Evolutionary conservation across 345 rosid species (phyloP), one percentile per base, ranked within the genome.

Genomic region (Pseudoturritis turrita): DNA sequence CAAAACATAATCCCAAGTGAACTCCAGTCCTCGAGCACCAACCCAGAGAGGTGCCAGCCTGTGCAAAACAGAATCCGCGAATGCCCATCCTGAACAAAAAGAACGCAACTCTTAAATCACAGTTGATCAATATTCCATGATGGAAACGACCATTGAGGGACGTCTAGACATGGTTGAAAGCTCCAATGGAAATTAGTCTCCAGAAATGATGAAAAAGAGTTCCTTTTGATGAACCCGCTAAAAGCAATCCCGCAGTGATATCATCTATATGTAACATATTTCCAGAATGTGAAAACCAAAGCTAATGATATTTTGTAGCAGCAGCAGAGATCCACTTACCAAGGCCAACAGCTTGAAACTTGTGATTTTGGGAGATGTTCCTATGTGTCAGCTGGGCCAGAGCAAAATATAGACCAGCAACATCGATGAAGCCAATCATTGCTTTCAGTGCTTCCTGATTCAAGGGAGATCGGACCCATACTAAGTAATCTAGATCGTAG

Each of bases 21-120:
- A 91, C 77, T 94, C 97, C 55, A 89, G 83, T 50, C 97, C 98
- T 78, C 97, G 82, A 50, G 97, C 96, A 59, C 97, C 97, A 35
- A 89, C 96, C 98, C 97, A 91, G 21, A 94, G 96, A 29, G 96
- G 96, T 60, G 97, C 98, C 77, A 91, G 81, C 79, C 91, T 87
- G 77, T 94, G 98, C 35, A 94, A 81, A 53, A 94, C 88, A 61
- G 98, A 85, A 86, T 94, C 98, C 26, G 98, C 96, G 10, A 94
- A 94, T 37, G 98, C 98, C 98, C 98, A 94, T 33, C 97, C 97
- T 94, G 65, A 83, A 71, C 39, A 58, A 78, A 49, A 52, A 8
- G 12, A 45, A 18, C 0, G 17, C 17, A 58, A 17, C 8, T 40
- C 15, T 47, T 18, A 25, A 19, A 6, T 37, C 15, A 59, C 21